These are phyloP conservation scores for Naganishia albida DNA, from an alignment of 1,284 basidiomycete species.

Conservation along the genomic window DNA sequence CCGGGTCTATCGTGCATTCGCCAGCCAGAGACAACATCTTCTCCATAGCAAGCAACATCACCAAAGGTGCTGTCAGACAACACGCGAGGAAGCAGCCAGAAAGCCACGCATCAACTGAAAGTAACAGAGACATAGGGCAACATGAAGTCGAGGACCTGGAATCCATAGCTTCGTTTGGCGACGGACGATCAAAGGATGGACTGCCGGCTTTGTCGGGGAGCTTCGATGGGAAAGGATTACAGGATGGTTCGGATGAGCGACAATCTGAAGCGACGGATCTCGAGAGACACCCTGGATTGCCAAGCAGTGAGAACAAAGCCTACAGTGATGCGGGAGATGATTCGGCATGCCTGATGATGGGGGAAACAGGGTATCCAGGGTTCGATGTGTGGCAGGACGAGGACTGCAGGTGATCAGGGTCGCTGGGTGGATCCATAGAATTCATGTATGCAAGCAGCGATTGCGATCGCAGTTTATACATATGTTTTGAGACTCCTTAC, in stretches of 20 bases:
- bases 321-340: not conserved
- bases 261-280: not conserved
- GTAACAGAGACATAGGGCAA: not conserved
- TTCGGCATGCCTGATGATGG: conserved; percentile 10
- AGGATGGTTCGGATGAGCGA: not conserved
- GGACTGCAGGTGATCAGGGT: not conserved
- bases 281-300: not conserved
- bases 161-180: conserved; percentile 18
- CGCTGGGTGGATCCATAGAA: not conserved
- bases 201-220: no score
- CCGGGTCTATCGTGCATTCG: not conserved
- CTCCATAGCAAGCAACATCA: not conserved
- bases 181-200: not conserved
- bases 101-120: not conserved
- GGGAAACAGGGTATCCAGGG: conserved; percentile 5
- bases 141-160: not conserved
- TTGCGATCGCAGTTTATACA: not conserved
- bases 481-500: not conserved
- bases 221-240: not conserved
- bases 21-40: not conserved
- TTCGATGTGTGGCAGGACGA: conserved; percentile 16
- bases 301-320: not conserved
- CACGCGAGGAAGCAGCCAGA: not conserved
- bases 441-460: not conserved
- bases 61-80: not conserved